Evolutionary conservation across 768 basidiomycete species (phyloP).

Genomic region (Mycena galopus): DNA sequence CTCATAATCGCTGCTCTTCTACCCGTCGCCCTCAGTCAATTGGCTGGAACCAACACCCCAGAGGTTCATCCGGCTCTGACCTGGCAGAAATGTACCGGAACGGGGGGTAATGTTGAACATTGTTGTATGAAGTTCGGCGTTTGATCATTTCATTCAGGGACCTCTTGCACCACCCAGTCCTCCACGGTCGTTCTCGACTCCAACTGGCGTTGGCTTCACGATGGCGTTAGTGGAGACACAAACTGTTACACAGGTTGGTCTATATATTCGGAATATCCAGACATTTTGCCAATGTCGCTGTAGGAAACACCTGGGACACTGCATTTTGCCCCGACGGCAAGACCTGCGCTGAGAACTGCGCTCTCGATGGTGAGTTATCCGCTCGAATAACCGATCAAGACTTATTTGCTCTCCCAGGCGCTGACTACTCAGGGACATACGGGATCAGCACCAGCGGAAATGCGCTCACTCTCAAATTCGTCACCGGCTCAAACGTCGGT

Average conservation of each 20-base stretch:
- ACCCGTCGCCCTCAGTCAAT: constrained; percentile 56
- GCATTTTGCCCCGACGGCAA: constrained; percentile 61
- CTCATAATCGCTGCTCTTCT: constrained; percentile 37
- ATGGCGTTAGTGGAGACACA: constrained; percentile 47
- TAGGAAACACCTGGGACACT: constrained; percentile 62
- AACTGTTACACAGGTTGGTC: constrained; percentile 57
- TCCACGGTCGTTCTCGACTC: constrained; percentile 57
- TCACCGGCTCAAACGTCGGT: constrained; percentile 54
- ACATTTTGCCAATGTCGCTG: constrained; percentile 37
- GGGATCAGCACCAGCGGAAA: constrained; percentile 64
- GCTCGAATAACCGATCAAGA: constrained; percentile 3
- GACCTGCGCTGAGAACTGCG: constrained; percentile 60
- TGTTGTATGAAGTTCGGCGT: not conserved
- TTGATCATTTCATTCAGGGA: constrained; percentile 15
- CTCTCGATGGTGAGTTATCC: constrained; percentile 47
- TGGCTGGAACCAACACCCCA: constrained; percentile 58
- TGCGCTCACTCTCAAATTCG: constrained; percentile 60
- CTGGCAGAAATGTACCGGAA: constrained; percentile 54
- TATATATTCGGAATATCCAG: constrained; percentile 42
- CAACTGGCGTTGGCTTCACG: constrained; percentile 66
- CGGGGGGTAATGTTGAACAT: constrained; percentile 41
- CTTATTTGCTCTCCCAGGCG: constrained; percentile 38
- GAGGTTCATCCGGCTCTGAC: constrained; percentile 60
- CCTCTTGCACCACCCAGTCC: constrained; percentile 44
- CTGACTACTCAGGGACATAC: constrained; percentile 62